Percentiles rank a stretch among this genome's conserved stretches.
These are phyloP conservation scores for Crotalaria pallida DNA, from an alignment of 306 rosid species.

Conservation along the genomic window DNA sequence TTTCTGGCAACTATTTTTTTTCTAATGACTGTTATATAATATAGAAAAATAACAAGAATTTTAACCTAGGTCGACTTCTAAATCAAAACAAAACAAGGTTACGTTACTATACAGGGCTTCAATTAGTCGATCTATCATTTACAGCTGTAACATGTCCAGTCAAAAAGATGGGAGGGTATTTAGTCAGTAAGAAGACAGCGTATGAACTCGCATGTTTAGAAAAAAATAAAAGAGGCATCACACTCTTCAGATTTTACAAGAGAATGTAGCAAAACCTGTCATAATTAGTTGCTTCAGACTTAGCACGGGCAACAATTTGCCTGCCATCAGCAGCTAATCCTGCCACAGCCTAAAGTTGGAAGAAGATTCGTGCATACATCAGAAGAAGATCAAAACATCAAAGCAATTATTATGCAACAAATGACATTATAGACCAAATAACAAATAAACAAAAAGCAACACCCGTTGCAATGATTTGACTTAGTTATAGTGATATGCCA, in stretches of 20 bases:
- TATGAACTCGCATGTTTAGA: not conserved
- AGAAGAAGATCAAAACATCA: not conserved
- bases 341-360: slow-evolving; percentile 68
- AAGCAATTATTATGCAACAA: not conserved
- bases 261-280: slow-evolving; percentile 56
- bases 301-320: slow-evolving; percentile 51
- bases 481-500: not conserved
- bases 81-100: not conserved
- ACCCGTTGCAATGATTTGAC: not conserved
- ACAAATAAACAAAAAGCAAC: not conserved
- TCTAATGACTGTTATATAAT: not conserved
- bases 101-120: not conserved
- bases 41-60: not conserved
- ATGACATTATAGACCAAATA: not conserved
- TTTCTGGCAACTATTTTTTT: not conserved
- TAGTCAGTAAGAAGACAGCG: not conserved
- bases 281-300: slow-evolving; percentile 85
- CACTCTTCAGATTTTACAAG: slow-evolving; percentile 8
- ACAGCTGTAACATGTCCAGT: not conserved
- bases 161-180: not conserved
- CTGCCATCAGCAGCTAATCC: slow-evolving; percentile 55
- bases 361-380: slow-evolving; percentile 4
- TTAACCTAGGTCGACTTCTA: not conserved
- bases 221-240: not conserved
- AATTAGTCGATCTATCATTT: not conserved